Conservation (phyloP, 2,329 filamentous ascomycete genomes). For the Sporothrix sp. region DNA sequence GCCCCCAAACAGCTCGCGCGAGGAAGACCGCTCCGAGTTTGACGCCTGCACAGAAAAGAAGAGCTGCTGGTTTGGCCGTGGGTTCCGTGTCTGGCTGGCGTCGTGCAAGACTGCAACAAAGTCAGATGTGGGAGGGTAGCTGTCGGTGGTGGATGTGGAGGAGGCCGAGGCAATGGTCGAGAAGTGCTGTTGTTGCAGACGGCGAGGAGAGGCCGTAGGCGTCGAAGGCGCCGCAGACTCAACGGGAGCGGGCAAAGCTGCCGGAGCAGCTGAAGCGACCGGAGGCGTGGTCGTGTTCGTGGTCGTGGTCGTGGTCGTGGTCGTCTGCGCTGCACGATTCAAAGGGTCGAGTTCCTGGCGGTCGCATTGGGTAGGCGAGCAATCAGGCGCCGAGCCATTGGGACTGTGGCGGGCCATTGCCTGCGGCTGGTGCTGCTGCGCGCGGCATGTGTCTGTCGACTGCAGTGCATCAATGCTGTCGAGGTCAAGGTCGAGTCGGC, state of each 20-base stretch:
- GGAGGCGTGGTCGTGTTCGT: no score
- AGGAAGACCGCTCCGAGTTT: not conserved
- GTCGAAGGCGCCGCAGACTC: not conserved
- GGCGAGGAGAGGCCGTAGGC: not conserved
- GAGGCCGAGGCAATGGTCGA: constrained; percentile 4
- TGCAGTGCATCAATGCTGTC: not conserved
- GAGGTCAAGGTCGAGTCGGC: constrained; percentile 1
- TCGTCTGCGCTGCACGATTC: not conserved
- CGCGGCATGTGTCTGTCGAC: not conserved
- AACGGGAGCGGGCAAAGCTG: no score
- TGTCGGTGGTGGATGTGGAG: constrained; percentile 7
- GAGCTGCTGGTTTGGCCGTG: constrained; percentile 10
- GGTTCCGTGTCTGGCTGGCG: not conserved
- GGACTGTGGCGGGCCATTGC: not conserved
- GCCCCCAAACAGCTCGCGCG: constrained; percentile 2
- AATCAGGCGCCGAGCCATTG: not conserved
- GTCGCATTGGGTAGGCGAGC: not conserved
- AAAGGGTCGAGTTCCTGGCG: not conserved
- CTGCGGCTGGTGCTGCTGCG: not conserved
- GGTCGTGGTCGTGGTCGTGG: no score
- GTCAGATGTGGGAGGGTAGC: constrained; percentile 10
- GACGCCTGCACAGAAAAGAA: constrained; percentile 13
- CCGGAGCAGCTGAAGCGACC: no score
- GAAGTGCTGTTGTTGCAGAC: not conserved
- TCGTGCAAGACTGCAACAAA: constrained; percentile 16